These are phyloP conservation scores for Achaetomiella virescens DNA, from an alignment of 495 filamentous ascomycete species.

Conservation along the genomic window DNA sequence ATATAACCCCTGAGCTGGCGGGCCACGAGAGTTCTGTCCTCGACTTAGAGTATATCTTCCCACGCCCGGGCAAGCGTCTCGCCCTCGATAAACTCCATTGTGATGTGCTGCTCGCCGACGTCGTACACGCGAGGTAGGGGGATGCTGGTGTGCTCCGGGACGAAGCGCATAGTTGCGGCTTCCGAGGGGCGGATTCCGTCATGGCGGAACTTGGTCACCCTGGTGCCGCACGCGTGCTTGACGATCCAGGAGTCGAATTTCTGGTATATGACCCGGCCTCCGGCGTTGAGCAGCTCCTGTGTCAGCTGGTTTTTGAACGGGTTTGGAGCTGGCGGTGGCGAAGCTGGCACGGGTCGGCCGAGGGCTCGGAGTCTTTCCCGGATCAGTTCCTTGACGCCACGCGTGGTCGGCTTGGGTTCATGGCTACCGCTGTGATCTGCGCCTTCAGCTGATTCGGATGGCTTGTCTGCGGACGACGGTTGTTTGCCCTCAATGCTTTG, in stretches of 20 bases:
- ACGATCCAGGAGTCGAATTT: neutral
- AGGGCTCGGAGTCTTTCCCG: no score
- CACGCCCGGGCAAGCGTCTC: neutral
- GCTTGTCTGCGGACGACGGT: no score
- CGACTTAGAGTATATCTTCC: neutral
- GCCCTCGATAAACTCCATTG: neutral
- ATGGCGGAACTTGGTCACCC: neutral
- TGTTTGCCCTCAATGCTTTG: no score
- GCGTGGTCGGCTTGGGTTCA: no score
- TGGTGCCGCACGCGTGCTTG: slow-evolving; percentile 1
- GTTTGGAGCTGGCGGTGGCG: no score
- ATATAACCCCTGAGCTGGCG: neutral
- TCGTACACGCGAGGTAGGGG: neutral
- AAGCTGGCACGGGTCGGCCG: no score
- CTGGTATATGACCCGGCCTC: neutral
- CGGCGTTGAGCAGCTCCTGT: neutral
- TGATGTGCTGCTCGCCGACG: neutral
- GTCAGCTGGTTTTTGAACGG: no score
- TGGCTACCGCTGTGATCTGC: no score
- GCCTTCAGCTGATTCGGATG: no score
- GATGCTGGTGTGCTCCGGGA: neutral
- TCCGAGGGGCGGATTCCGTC: neutral
- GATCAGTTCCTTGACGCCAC: no score
- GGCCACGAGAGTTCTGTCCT: neutral
- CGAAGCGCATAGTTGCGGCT: neutral